phyloP scores from a whole-genome alignment of 2,329 filamentous ascomycete genomes.

The Aureobasidium sp. region DNA sequence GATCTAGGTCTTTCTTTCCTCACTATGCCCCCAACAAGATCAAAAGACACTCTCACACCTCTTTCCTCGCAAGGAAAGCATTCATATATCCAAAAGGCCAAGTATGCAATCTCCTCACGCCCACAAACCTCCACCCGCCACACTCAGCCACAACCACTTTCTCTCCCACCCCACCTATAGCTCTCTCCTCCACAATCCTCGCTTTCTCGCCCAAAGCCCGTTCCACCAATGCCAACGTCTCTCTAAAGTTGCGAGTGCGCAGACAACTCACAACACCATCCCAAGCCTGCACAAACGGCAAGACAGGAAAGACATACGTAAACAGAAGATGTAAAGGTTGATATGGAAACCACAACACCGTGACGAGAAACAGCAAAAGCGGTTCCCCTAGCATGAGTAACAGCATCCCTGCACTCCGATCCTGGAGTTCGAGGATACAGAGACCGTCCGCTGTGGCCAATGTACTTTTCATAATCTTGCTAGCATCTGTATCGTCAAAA shows the following conservation, averaged over 20 bases:
- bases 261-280: slow-evolving; percentile 62
- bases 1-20: not conserved
- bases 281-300: slow-evolving; percentile 59
- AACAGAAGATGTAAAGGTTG: slow-evolving; percentile 53
- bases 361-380: slow-evolving; percentile 45
- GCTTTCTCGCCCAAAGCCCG: slow-evolving; percentile 35
- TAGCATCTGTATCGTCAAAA: slow-evolving; percentile 57
- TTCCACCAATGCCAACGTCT: slow-evolving; percentile 53
- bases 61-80: slow-evolving; percentile 30
- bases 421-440: slow-evolving; percentile 68
- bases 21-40: no score
- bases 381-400: slow-evolving; percentile 27
- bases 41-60: not conserved
- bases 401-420: slow-evolving; percentile 35
- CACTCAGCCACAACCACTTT: slow-evolving; percentile 11
- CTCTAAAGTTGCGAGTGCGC: slow-evolving; percentile 57
- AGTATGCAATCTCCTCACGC: slow-evolving; percentile 35
- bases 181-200: slow-evolving; percentile 18
- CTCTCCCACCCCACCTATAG: slow-evolving; percentile 34
- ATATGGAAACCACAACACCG: slow-evolving; percentile 44
- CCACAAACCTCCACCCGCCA: slow-evolving; percentile 35
- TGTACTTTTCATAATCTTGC: slow-evolving; percentile 54
- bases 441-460: slow-evolving; percentile 58
- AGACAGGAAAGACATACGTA: slow-evolving; percentile 56
- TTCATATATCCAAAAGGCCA: slow-evolving; percentile 41